Conservation (phyloP, 2,329 filamentous ascomycete genomes). For the Harringtonia lauricola region DNA sequence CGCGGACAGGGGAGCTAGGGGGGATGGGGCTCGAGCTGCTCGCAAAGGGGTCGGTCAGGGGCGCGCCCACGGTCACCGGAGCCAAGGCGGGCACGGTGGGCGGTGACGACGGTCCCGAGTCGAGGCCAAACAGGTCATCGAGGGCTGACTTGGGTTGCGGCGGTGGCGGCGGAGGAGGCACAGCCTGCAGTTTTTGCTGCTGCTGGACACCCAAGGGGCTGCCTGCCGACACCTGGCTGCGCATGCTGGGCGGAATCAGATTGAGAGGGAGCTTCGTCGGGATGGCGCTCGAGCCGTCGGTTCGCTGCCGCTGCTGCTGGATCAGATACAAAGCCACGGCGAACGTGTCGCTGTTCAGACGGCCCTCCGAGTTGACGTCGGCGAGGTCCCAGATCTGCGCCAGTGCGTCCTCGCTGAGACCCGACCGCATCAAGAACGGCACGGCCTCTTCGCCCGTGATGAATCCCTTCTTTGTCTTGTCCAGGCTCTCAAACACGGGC, state of each 20-base stretch:
- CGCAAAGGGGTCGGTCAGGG: slow-evolving; percentile 56
- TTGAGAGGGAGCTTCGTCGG: slow-evolving; percentile 70
- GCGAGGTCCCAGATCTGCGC: slow-evolving; percentile 96
- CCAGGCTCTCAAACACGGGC: slow-evolving; percentile 70
- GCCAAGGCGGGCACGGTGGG: slow-evolving; percentile 23
- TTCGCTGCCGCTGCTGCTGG: slow-evolving; percentile 70
- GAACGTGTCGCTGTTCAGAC: slow-evolving; percentile 80
- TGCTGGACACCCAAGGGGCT: slow-evolving; percentile 33
- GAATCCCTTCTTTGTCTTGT: slow-evolving; percentile 68
- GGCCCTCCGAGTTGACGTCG: slow-evolving; percentile 84
- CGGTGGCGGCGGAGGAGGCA: slow-evolving; percentile 24
- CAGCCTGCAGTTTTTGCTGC: slow-evolving; percentile 26
- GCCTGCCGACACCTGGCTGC: slow-evolving; percentile 44
- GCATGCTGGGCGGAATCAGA: slow-evolving; percentile 78
- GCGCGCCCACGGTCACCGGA: slow-evolving; percentile 15
- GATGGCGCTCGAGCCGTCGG: slow-evolving; percentile 47
- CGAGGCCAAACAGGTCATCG: slow-evolving; percentile 88
- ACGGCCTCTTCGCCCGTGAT: slow-evolving; percentile 95
- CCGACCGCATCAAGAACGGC: slow-evolving; percentile 84
- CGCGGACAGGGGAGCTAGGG: slow-evolving; percentile 42
- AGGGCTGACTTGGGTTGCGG: slow-evolving; percentile 54
- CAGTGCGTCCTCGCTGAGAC: slow-evolving; percentile 75
- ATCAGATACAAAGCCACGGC: slow-evolving; percentile 97
- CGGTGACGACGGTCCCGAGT: slow-evolving; percentile 46
- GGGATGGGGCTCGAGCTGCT: slow-evolving; percentile 33